Base-by-base conservation (phyloP, 163 green algal genomes). In the Smithsoniella earleae region DNA sequence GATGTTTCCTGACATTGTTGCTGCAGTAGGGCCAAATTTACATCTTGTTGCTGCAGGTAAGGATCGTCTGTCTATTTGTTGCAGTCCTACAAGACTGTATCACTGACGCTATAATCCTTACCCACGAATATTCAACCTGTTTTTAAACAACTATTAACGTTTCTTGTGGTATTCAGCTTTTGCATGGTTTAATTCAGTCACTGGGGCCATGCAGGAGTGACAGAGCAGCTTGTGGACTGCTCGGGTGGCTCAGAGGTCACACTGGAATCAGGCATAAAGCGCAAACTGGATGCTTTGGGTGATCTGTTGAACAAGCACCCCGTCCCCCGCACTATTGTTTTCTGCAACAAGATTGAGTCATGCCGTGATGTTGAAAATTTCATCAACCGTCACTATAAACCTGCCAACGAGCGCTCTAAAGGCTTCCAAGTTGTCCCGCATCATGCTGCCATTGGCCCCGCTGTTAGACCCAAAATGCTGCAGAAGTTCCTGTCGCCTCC, bases 331-430 rank as follows among this genome's bases (percentile, higher is more conserved):
- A 79, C 83, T 27, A 87, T 92, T 38, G 78, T 97, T 2, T 97
- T 97, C 76, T 96, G 90, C 88, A 97, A 97, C 82, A 97, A 97
- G 82, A 95, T 98, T 62, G 90, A 96, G 49, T 86, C 84, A 3
- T 96, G 88, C 81, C 83, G 88, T 46, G 80, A 88, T 43, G 87
- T 97, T 63, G 92, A 97, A 81, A 97, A 97, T 75, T 76, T 84
- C 36, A 76, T 97, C 18, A 82, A 74, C 22, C 78, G 91, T 3
- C 72, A 36, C 34, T 65, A 82, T 36, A 30, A 13, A 6, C n/a
- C n/a, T n/a, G n/a, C n/a, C n/a, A n/a, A n/a, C n/a, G n/a, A n/a
- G 40, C 40, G 13, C 10, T 13, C 13, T 13, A 30, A 34, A 18
- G 58, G 25, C 58, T 80, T 72, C 22, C 3, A 80, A 66, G 82